Percentiles rank a stretch among this genome's conserved stretches.
Conservation (phyloP, 1,284 basidiomycete species). For the Violaceomyces palustris region DNA sequence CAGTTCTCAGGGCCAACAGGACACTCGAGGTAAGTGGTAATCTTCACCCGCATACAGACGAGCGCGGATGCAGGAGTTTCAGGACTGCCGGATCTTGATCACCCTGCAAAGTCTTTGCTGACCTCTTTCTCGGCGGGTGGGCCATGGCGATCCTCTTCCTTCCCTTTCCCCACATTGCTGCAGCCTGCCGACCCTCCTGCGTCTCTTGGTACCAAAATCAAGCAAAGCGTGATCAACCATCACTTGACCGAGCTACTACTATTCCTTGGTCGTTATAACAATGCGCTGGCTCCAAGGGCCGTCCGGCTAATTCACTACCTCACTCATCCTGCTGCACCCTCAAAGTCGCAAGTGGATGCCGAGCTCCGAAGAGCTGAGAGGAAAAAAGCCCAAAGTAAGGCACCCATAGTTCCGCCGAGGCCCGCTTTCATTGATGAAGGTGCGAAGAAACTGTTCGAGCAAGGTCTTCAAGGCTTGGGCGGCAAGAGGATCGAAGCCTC, state of each 20-base stretch:
- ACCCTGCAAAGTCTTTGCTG: too few species aligned
- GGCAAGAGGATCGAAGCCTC: too few species aligned
- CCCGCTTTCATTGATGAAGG: conserved; percentile 7
- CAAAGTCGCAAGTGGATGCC: too few species aligned
- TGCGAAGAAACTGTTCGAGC: not conserved
- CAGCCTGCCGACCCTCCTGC: conserved; percentile 7
- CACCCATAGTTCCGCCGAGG: conserved; percentile 49
- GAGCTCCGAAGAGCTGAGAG: too few species aligned
- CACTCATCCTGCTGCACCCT: conserved; percentile 21
- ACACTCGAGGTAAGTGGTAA: conserved; percentile 69
- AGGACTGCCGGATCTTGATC: not conserved
- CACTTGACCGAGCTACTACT: conserved; percentile 25
- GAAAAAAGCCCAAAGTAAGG: too few species aligned
- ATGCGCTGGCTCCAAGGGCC: conserved; percentile 9
- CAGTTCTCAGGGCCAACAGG: conserved; percentile 70
- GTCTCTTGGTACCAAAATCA: conserved; percentile 7
- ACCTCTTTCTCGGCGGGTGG: too few species aligned
- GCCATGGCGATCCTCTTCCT: too few species aligned
- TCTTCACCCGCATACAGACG: too few species aligned
- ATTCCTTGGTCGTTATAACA: conserved; percentile 25
- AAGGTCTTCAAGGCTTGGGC: too few species aligned
- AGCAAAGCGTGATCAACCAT: conserved; percentile 20
- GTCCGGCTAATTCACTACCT: conserved; percentile 28
- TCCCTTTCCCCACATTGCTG: not conserved
- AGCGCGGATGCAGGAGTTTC: not conserved